These are phyloP conservation scores for Rhodamnia argentea DNA, from an alignment of 345 rosid species.

Conservation along the genomic window DNA sequence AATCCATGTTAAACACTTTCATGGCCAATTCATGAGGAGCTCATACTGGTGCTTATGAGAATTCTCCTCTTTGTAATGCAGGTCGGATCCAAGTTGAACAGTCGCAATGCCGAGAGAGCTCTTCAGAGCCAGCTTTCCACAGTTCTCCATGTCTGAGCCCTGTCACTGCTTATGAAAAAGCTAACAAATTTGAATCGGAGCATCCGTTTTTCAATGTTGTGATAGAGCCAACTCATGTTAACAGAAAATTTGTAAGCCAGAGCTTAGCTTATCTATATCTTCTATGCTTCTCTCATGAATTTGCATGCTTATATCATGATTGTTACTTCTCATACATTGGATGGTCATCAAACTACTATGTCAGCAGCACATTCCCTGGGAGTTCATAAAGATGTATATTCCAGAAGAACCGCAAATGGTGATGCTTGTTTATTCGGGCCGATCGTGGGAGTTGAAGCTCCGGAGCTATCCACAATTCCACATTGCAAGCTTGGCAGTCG, in stretches of 20 bases:
- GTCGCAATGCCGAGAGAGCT: neutral
- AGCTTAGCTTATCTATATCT: neutral
- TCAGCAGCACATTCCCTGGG: neutral
- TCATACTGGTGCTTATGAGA: neutral
- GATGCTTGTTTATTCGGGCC: neutral
- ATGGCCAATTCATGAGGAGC: neutral
- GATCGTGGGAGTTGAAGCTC: neutral
- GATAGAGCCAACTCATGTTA: neutral
- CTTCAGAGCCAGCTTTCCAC: neutral
- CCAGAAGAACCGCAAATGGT: neutral
- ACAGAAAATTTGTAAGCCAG: neutral
- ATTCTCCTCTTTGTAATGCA: neutral
- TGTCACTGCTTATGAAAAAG: neutral
- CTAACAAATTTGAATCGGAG: neutral
- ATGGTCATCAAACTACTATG: too few relatives aligned
- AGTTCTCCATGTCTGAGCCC: neutral
- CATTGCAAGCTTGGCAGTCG: neutral
- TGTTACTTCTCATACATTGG: neutral
- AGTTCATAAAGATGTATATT: neutral
- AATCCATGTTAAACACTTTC: neutral
- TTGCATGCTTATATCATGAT: neutral
- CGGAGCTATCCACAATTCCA: neutral
- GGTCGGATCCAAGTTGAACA: neutral
- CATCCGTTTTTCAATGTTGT: neutral
- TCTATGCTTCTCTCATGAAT: neutral